These are phyloP conservation scores for Stropharia rugosoannulata DNA, from an alignment of 768 basidiomycete species.

Conservation along the genomic window DNA sequence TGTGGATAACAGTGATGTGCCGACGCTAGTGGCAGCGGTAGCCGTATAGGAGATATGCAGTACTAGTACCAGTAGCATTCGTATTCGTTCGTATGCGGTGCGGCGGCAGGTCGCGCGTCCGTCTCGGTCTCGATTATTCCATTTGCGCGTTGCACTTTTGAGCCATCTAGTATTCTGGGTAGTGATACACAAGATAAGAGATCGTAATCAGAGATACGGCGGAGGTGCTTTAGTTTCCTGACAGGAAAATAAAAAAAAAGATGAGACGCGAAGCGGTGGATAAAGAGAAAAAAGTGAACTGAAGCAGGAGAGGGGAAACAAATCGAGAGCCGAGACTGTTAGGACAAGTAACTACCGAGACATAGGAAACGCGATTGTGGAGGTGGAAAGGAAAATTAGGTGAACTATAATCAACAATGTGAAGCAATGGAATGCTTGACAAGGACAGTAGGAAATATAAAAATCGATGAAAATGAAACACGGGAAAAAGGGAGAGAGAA, in stretches of 20 bases:
- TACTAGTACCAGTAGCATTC: too few species aligned
- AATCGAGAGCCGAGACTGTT: not conserved
- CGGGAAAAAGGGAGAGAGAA: slow-evolving; percentile 6
- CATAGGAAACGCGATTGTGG: not conserved
- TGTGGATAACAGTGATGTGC: too few species aligned
- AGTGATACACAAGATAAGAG: slow-evolving; percentile 26
- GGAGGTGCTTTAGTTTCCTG: slow-evolving; percentile 6
- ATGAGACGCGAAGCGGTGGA: not conserved
- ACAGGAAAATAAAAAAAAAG: slow-evolving; percentile 9
- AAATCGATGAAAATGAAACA: slow-evolving; percentile 4
- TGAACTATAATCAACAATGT: slow-evolving; percentile 1
- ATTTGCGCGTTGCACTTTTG: slow-evolving; percentile 6
- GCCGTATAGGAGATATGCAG: not conserved
- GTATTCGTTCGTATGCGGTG: slow-evolving; percentile 1
- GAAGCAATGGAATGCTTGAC: slow-evolving; percentile 3
- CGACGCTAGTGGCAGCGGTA: too few species aligned
- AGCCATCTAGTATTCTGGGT: slow-evolving; percentile 24
- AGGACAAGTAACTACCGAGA: not conserved
- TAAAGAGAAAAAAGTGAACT: not conserved
- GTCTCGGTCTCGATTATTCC: not conserved
- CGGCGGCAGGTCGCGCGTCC: not conserved
- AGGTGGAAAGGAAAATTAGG: slow-evolving; percentile 1
- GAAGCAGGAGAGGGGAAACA: slow-evolving; percentile 2
- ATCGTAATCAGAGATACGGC: slow-evolving; percentile 17
- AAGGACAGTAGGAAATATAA: not conserved